Evolutionary conservation across 1,139 yeast genomes (phyloP), one percentile per base, ranked within the genome.

Genomic region (Protomyces gravidus): DNA sequence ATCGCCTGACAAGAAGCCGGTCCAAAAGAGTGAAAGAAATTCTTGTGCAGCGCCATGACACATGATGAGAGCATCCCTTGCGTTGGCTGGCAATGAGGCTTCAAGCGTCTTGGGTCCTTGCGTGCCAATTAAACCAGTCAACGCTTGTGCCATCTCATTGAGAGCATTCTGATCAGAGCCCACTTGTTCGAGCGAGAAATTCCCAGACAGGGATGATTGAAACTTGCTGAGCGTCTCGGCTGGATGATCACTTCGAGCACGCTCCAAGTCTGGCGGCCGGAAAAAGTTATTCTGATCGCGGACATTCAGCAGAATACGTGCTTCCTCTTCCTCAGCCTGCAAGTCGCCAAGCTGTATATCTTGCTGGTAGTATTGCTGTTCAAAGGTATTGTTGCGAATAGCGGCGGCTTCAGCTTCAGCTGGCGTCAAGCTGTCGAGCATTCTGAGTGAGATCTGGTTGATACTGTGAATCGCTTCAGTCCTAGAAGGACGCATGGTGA

Each of bases 371-470:
- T 80, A 61, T 45, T 74, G 72, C 6, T 73, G 70, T 32, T 75
- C 76, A 33, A 60, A 64, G 15, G 70, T 72, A 46, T 64, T 68
- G 19, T 60, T 63, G 36, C 64, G 63, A 50, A 71, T 33, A 70
- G 74, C 46, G 67, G 68, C 58, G 23, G 66, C 53, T 69, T 71
- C 21, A 69, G 67, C 25, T 74, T 68, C 1, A 75, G 71, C 74
- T 55, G 72, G 73, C 50, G 77, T 76, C 32, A 77, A 74, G 66
- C 82, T 79, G 62, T 80, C 79, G 64, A 89, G 80, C 86, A 92
- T 86, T 66, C 90, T 82, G 61, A 89, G 83, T 66, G 95, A 85
- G 55, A 92, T 75, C 63, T 89, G 80, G 71, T 92, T 92, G 95
- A 90, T 89, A 63, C 95, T 88, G 66, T 85, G 80, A 75, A 92